Conservation (phyloP, 2,329 filamentous ascomycete genomes). For the Stenocarpella maydis region DNA sequence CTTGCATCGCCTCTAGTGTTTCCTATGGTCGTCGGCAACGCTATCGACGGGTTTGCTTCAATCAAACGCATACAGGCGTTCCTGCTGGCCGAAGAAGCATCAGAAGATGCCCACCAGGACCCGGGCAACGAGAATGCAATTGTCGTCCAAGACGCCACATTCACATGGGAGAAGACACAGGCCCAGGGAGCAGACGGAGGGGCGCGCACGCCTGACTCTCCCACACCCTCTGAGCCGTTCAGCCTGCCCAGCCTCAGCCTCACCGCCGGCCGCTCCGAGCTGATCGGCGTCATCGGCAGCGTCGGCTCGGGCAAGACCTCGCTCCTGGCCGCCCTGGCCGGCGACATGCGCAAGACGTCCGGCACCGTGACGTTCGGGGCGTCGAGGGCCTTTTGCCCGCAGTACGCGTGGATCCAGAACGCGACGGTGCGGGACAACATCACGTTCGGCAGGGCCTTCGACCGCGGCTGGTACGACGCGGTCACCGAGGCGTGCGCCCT, state of each 20-base stretch:
- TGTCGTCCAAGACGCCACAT: slow-evolving; percentile 75
- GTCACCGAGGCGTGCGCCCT: slow-evolving; percentile 90
- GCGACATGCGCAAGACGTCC: slow-evolving; percentile 87
- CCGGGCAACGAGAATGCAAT: slow-evolving; percentile 72
- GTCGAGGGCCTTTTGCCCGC: slow-evolving; percentile 87
- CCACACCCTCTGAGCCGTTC: too few species aligned
- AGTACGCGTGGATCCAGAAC: slow-evolving; percentile 99
- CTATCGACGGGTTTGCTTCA: slow-evolving; percentile 88
- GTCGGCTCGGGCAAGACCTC: slow-evolving; percentile 93
- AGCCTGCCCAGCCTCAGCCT: slow-evolving; percentile 74
- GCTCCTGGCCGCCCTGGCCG: slow-evolving; percentile 85
- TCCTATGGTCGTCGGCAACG: slow-evolving; percentile 86
- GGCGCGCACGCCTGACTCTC: too few species aligned
- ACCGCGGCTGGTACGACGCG: slow-evolving; percentile 80
- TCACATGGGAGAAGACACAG: slow-evolving; percentile 82
- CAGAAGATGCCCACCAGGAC: slow-evolving; percentile 71
- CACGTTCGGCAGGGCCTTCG: slow-evolving; percentile 81
- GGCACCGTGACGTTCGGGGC: slow-evolving; percentile 81
- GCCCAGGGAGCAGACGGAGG: slow-evolving; percentile 48
- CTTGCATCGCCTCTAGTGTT: slow-evolving; percentile 56
- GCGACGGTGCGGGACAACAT: slow-evolving; percentile 89
- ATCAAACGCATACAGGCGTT: slow-evolving; percentile 88
- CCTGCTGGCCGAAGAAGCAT: slow-evolving; percentile 82
- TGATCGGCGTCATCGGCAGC: slow-evolving; percentile 86
- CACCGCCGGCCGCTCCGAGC: slow-evolving; percentile 74